phyloP scores from a whole-genome alignment of 768 basidiomycete genomes.

The Amanita rimosa region DNA sequence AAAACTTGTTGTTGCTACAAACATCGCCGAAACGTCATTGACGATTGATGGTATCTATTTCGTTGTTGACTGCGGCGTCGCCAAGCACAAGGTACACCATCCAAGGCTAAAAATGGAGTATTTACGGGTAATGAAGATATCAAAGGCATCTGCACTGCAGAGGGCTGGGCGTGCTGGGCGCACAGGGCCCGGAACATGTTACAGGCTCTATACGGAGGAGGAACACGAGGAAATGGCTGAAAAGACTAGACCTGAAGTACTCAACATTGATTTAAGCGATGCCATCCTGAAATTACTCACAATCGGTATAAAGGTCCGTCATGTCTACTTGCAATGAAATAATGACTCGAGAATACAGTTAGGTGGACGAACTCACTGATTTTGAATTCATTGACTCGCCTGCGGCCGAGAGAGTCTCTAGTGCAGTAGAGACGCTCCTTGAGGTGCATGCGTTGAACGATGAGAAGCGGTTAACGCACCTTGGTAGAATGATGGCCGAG shows the following conservation, averaged over 20 bases:
- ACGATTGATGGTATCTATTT: slow-evolving; percentile 93
- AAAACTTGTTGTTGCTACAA: slow-evolving; percentile 82
- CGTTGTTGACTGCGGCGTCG: slow-evolving; percentile 86
- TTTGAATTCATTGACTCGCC: slow-evolving; percentile 79
- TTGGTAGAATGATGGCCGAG: slow-evolving; percentile 83
- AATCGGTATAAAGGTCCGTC: slow-evolving; percentile 59
- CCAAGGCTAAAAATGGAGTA: slow-evolving; percentile 83
- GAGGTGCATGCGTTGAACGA: slow-evolving; percentile 78
- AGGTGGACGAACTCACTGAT: slow-evolving; percentile 48
- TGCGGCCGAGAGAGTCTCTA: slow-evolving; percentile 85
- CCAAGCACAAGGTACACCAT: slow-evolving; percentile 89
- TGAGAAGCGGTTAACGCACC: slow-evolving; percentile 67
- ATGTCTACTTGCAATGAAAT: neutral
- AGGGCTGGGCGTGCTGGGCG: slow-evolving; percentile 84
- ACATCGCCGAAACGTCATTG: slow-evolving; percentile 85
- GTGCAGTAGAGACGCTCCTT: slow-evolving; percentile 78
- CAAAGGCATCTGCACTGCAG: slow-evolving; percentile 84
- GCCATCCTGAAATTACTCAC: slow-evolving; percentile 84
- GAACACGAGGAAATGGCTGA: slow-evolving; percentile 86
- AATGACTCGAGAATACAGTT: neutral
- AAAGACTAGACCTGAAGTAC: slow-evolving; percentile 85
- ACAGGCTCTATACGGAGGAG: slow-evolving; percentile 82
- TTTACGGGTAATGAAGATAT: slow-evolving; percentile 76
- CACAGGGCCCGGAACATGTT: slow-evolving; percentile 85
- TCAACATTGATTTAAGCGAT: slow-evolving; percentile 77